phyloP scores from a whole-genome alignment of 345 rosid species.

The Rhizophora mangle region DNA sequence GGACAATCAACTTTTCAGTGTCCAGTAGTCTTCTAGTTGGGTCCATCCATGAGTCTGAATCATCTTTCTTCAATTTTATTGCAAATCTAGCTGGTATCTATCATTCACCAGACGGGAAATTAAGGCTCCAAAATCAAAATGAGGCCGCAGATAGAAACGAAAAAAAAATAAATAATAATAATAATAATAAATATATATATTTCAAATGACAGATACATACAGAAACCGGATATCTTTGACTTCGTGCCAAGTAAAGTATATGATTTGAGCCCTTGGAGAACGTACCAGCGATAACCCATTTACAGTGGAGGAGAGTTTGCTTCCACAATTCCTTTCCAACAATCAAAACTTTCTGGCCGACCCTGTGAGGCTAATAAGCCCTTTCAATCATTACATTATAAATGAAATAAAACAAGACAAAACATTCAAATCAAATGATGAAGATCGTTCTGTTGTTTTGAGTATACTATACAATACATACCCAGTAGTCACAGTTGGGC shows the following conservation, averaged over 20 bases:
- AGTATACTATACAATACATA: conserved; percentile 27
- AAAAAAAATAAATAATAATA: not conserved
- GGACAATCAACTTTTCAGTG: conserved; percentile 64
- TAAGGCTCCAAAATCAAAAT: conserved; percentile 17
- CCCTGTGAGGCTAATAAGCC: conserved; percentile 29
- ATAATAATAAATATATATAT: no score
- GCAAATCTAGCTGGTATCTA: conserved; percentile 77
- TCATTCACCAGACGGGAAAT: not conserved
- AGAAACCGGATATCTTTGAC: conserved; percentile 98
- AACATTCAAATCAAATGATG: no score
- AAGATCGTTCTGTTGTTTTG: not conserved
- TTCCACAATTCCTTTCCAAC: conserved; percentile 67
- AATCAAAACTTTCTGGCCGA: conserved; percentile 35
- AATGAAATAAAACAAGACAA: not conserved
- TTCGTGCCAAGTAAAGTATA: conserved; percentile 61
- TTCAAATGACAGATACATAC: conserved; percentile 44
- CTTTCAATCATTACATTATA: not conserved
- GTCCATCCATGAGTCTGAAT: conserved; percentile 28
- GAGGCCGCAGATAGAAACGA: conserved; percentile 1
- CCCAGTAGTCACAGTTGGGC: conserved; percentile 28
- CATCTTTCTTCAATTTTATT: conserved; percentile 49
- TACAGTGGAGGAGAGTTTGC: conserved; percentile 52
- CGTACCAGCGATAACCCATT: conserved; percentile 54
- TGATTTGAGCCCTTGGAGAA: conserved; percentile 62
- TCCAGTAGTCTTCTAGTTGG: conserved; percentile 47